phyloP scores from a whole-genome alignment of 345 rosid species.

The Eutrema yunnanense region DNA sequence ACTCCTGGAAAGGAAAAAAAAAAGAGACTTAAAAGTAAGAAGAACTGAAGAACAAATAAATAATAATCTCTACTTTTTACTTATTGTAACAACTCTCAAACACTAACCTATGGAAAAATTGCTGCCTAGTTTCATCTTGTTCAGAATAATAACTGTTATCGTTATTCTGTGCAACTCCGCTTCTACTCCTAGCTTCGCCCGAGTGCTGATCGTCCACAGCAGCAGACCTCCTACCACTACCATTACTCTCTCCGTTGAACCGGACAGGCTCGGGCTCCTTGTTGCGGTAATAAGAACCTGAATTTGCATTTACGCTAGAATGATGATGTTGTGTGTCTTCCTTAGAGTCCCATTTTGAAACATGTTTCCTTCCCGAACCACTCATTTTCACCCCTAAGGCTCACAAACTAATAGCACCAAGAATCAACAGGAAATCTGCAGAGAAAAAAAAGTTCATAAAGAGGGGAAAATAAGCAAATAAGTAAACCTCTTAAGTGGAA shows the following conservation, averaged over 20 bases:
- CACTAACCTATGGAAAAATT: constrained; percentile 28
- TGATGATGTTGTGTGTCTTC: constrained; percentile 43
- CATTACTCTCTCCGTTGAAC: constrained; percentile 38
- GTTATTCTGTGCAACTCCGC: constrained; percentile 44
- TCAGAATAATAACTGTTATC: constrained; percentile 27
- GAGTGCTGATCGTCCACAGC: constrained; percentile 24
- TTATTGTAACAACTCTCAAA: neutral
- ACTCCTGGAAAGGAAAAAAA: neutral
- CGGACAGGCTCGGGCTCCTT: constrained; percentile 42
- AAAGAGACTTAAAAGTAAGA: neutral
- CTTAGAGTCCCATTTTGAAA: constrained; percentile 73
- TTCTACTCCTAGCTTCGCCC: constrained; percentile 42
- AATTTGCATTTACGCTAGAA: constrained; percentile 36
- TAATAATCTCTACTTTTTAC: neutral
- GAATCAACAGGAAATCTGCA: neutral
- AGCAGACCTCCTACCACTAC: constrained; percentile 41
- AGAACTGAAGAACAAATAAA: neutral
- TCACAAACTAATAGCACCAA: neutral
- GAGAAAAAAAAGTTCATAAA: neutral
- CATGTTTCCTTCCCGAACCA: constrained; percentile 46
- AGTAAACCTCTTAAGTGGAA: neutral
- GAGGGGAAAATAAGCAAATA: neutral
- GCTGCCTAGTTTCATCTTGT: constrained; percentile 22
- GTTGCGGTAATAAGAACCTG: constrained; percentile 35
- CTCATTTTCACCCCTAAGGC: constrained; percentile 43